phyloP scores from a whole-genome alignment of 345 rosid species.

The Microcos paniculata region DNA sequence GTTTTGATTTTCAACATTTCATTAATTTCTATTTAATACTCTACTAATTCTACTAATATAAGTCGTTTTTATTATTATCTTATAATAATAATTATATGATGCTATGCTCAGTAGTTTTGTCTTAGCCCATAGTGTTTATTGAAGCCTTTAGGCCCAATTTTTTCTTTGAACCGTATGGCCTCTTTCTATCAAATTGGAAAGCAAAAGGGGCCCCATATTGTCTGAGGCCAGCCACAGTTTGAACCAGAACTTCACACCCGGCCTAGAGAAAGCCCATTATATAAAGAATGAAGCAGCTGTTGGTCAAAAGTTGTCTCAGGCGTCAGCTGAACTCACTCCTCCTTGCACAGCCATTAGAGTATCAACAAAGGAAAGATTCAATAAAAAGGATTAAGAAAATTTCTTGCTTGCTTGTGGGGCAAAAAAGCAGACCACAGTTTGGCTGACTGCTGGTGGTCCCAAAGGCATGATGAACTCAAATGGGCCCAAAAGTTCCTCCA shows the following conservation, averaged over 20 bases:
- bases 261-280: neutral
- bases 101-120: too few species aligned
- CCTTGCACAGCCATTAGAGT: conserved; percentile 15
- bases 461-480: conserved; percentile 23
- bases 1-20: too few species aligned
- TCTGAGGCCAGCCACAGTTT: neutral
- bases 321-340: conserved; percentile 8
- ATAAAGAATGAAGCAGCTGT: neutral
- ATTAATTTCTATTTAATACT: too few species aligned
- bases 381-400: neutral
- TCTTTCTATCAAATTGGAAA: neutral
- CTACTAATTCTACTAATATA: too few species aligned
- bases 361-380: conserved; percentile 17
- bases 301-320: conserved; percentile 19
- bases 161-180: too few species aligned
- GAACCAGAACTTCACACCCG: neutral
- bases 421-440: conserved; percentile 10
- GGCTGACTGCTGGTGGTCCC: conserved; percentile 33
- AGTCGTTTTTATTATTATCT: too few species aligned
- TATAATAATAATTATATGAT: too few species aligned
- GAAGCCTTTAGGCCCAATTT: neutral
- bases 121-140: too few species aligned
- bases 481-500: conserved; percentile 33
- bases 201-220: neutral
- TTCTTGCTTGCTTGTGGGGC: conserved; percentile 17